Evolutionary conservation across 371 early-diverging fungal genomes (phyloP).

Genomic region (Lichtheimia ornata): DNA sequence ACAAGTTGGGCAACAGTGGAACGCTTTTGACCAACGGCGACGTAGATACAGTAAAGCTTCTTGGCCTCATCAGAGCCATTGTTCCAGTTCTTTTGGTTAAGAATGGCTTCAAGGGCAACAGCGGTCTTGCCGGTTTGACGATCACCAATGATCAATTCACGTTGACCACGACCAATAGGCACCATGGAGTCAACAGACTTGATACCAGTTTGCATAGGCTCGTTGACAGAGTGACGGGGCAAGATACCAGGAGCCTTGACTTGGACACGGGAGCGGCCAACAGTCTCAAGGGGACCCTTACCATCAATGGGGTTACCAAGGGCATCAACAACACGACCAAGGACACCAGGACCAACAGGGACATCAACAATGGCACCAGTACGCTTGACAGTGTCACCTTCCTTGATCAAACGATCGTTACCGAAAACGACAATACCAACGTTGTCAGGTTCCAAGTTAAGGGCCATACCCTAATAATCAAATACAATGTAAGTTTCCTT

Average conservation of each 20-base stretch:
- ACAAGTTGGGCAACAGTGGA: slow-evolving; percentile 97
- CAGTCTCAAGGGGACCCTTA: slow-evolving; percentile 88
- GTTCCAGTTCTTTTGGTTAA: slow-evolving; percentile 97
- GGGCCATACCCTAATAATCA: slow-evolving; percentile 88
- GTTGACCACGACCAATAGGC: slow-evolving; percentile 97
- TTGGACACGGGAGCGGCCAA: slow-evolving; percentile 85
- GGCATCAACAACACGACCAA: slow-evolving; percentile 96
- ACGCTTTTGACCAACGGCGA: slow-evolving; percentile 96
- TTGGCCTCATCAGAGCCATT: slow-evolving; percentile 54
- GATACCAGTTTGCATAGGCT: slow-evolving; percentile 98
- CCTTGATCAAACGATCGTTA: slow-evolving; percentile 89
- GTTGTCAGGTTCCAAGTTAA: slow-evolving; percentile 97
- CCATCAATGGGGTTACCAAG: slow-evolving; percentile 98
- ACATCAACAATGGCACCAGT: slow-evolving; percentile 97
- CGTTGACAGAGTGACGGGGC: slow-evolving; percentile 94
- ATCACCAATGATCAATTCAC: slow-evolving; percentile 98
- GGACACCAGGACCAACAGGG: slow-evolving; percentile 86
- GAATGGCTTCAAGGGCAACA: slow-evolving; percentile 93
- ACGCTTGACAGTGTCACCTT: slow-evolving; percentile 96
- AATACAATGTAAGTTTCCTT: background rate
- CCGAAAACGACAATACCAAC: slow-evolving; percentile 98
- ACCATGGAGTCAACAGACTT: slow-evolving; percentile 98
- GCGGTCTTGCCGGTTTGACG: slow-evolving; percentile 98
- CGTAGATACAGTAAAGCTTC: slow-evolving; percentile 92
- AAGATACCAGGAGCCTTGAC: slow-evolving; percentile 98